phyloP scores from a whole-genome alignment of 768 basidiomycete genomes.

The Tricholoma flavovirens region DNA sequence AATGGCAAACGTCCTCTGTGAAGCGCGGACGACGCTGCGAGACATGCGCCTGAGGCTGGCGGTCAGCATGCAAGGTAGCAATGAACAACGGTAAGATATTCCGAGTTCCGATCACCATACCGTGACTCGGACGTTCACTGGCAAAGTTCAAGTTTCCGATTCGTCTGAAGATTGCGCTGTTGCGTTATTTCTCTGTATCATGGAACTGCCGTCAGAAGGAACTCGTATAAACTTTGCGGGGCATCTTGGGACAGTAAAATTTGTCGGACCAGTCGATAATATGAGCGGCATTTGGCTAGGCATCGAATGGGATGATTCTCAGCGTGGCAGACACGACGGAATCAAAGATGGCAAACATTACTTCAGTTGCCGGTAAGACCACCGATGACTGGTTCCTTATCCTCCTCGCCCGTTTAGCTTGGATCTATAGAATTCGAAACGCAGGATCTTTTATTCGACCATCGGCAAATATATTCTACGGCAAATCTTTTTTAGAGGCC shows the following conservation, averaged over 20 bases:
- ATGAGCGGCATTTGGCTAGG: constrained; percentile 82
- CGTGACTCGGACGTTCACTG: no score
- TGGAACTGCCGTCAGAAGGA: constrained; percentile 35
- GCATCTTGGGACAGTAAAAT: constrained; percentile 65
- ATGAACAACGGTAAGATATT: constrained; percentile 3
- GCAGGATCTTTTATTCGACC: constrained; percentile 81
- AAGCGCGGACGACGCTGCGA: constrained; percentile 29
- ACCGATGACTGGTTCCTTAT: constrained; percentile 6
- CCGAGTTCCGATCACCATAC: neutral
- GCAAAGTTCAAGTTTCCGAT: no score
- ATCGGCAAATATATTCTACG: constrained; percentile 51
- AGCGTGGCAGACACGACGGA: constrained; percentile 85
- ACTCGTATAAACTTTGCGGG: constrained; percentile 51
- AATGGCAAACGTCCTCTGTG: constrained; percentile 40
- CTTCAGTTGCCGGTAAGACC: constrained; percentile 69
- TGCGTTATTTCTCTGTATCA: constrained; percentile 5
- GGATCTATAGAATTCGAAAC: constrained; percentile 41
- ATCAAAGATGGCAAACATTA: constrained; percentile 70
- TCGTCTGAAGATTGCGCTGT: no score
- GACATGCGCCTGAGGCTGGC: constrained; percentile 35
- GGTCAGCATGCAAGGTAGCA: constrained; percentile 14
- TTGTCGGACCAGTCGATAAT: constrained; percentile 55
- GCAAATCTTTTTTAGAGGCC: constrained; percentile 69
- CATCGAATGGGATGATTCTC: constrained; percentile 91
- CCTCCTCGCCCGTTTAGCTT: constrained; percentile 11